These are phyloP conservation scores for Globisporangium canariense DNA, from an alignment of 352 stramenopile species.

Conservation along the genomic window DNA sequence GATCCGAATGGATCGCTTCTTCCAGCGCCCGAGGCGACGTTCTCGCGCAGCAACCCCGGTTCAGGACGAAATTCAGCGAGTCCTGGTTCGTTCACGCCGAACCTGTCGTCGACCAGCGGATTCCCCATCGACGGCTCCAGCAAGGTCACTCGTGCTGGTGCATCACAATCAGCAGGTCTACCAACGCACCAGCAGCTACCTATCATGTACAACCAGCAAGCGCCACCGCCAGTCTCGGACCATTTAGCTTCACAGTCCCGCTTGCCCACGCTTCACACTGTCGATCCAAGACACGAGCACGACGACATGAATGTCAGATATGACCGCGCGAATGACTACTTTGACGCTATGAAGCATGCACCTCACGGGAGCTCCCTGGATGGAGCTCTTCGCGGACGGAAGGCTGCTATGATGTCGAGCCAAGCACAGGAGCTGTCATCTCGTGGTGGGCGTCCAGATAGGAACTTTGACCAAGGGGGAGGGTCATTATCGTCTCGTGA, in stretches of 20 bases:
- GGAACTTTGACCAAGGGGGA: neutral
- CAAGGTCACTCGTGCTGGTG: neutral
- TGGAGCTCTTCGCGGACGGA: slow-evolving; percentile 3
- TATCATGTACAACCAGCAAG: slow-evolving; percentile 7
- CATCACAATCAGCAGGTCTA: neutral
- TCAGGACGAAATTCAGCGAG: slow-evolving; percentile 9
- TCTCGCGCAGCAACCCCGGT: neutral
- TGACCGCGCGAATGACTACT: slow-evolving; percentile 8
- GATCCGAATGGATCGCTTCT: neutral
- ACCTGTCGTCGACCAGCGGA: neutral
- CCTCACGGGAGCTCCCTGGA: slow-evolving; percentile 2
- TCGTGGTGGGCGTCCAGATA: neutral
- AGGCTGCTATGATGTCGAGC: neutral
- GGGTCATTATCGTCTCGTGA: neutral
- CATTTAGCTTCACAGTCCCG: slow-evolving; percentile 5
- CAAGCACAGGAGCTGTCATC: neutral
- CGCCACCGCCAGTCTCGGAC: neutral
- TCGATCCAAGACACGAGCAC: slow-evolving; percentile 6
- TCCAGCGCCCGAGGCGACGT: neutral
- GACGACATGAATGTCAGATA: slow-evolving; percentile 5
- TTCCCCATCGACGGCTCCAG: slow-evolving; percentile 1
- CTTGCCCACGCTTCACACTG: slow-evolving; percentile 12
- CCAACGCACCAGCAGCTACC: slow-evolving; percentile 4
- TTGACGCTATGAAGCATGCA: neutral
- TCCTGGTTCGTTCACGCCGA: slow-evolving; percentile 2